These are phyloP conservation scores for Amauroascus niger DNA, from an alignment of 2,329 filamentous ascomycete species.

Conservation along the genomic window DNA sequence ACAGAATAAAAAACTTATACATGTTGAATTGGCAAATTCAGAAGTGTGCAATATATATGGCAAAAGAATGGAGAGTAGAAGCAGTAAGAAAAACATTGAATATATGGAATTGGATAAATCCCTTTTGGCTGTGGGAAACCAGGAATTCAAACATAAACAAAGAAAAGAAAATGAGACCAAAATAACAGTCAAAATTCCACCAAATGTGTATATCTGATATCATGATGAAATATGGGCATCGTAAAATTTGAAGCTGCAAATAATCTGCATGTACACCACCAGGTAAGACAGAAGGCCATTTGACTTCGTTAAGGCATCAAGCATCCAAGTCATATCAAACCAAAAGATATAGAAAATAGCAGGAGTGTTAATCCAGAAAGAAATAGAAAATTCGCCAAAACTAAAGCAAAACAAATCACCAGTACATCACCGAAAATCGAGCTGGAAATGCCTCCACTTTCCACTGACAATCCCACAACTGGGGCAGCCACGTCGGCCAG, in stretches of 20 bases:
- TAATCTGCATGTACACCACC: background rate
- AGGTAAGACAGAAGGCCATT: background rate
- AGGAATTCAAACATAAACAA: background rate
- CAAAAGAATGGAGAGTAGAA: background rate
- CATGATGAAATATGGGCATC: background rate
- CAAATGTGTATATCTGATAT: slow-evolving; percentile 1
- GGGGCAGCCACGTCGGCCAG: slow-evolving; percentile 36
- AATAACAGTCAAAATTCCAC: background rate
- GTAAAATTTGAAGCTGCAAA: background rate
- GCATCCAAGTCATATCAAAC: slow-evolving; percentile 1
- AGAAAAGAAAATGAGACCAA: background rate
- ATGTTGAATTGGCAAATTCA: background rate
- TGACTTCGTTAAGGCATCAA: slow-evolving; percentile 4
- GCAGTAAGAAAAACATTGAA: background rate
- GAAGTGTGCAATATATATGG: background rate
- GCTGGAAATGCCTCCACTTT: slow-evolving; percentile 42
- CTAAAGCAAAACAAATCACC: background rate
- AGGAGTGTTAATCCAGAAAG: background rate
- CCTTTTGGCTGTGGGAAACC: background rate
- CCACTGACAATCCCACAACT: slow-evolving; percentile 38
- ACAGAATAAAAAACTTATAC: background rate
- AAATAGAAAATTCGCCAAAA: background rate
- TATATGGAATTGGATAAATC: background rate
- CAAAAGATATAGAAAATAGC: background rate
- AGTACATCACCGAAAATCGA: slow-evolving; percentile 37